Evolutionary conservation across 116 monocot species (phyloP).

Genomic region (Zostera marina): DNA sequence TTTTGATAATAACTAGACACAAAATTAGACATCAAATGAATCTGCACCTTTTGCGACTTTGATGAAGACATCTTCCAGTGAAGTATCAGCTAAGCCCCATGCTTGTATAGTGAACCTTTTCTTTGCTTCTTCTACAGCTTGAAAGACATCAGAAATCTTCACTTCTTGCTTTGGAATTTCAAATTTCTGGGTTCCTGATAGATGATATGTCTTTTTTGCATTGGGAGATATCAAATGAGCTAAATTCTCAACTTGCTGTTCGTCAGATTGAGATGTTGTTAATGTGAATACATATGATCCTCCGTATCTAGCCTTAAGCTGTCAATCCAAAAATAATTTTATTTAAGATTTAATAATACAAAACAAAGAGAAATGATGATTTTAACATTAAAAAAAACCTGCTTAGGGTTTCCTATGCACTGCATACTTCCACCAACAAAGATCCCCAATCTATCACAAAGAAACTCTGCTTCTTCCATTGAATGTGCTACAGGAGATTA

Average conservation of each 20-base stretch:
- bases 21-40: neutral
- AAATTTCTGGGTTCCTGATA: constrained; percentile 60
- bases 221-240: constrained; percentile 27
- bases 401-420: constrained; percentile 51
- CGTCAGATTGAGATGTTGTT: constrained; percentile 35
- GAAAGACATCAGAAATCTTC: constrained; percentile 45
- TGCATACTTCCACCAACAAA: constrained; percentile 57
- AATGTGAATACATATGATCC: constrained; percentile 51
- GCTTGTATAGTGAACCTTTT: constrained; percentile 31
- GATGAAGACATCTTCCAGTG: constrained; percentile 54
- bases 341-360: too few relatives aligned
- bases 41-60: constrained; percentile 28
- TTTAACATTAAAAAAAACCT: constrained; percentile 16
- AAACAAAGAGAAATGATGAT: too few relatives aligned
- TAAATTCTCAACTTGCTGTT: constrained; percentile 37
- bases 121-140: constrained; percentile 34
- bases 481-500: constrained; percentile 39
- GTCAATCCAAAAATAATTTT: neutral
- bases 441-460: constrained; percentile 54
- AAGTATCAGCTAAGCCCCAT: constrained; percentile 59
- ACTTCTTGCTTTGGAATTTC: constrained; percentile 61
- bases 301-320: constrained; percentile 34
- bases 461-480: constrained; percentile 61
- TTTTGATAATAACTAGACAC: too few relatives aligned
- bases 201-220: constrained; percentile 48